These are phyloP conservation scores for Hypoxylon rubiginosum DNA, from an alignment of 2,329 filamentous ascomycete genomes.

Conservation along the genomic window DNA sequence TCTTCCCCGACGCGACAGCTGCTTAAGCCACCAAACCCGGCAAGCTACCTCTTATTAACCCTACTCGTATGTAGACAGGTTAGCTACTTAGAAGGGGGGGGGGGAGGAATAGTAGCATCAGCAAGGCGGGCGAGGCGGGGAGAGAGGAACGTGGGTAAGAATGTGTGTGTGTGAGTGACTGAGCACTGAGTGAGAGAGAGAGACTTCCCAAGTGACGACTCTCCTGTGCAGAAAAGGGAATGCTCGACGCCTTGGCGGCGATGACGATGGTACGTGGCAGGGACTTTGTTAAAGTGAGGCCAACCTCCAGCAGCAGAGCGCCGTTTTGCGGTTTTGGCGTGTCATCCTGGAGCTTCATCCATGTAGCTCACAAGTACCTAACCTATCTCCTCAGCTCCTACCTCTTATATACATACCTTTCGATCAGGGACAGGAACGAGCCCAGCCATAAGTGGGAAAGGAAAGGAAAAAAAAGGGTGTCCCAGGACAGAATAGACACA, in stretches of 20 bases:
- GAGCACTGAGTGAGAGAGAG: conserved; percentile 10
- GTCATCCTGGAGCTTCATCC: conserved; percentile 31
- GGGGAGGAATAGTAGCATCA: conserved; percentile 22
- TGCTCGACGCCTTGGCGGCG: conserved; percentile 50
- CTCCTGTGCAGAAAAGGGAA: conserved; percentile 49
- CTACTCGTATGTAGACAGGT: conserved; percentile 37
- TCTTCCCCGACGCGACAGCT: conserved; percentile 15
- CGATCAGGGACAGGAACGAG: conserved; percentile 30
- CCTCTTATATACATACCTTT: too few relatives aligned
- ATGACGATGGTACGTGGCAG: conserved; percentile 45
- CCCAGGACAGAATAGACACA: conserved; percentile 22
- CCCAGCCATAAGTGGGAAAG: conserved; percentile 12
- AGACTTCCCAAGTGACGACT: conserved; percentile 45
- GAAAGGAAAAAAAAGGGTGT: conserved; percentile 3
- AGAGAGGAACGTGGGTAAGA: conserved; percentile 39
- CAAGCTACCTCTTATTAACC: conserved; percentile 27
- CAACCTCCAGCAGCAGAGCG: conserved; percentile 24
- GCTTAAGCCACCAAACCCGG: conserved; percentile 29
- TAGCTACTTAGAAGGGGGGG: conserved; percentile 21
- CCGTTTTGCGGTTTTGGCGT: conserved; percentile 19
- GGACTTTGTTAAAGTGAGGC: conserved; percentile 37
- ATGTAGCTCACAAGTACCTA: conserved; percentile 46
- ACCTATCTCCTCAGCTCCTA: too few relatives aligned
- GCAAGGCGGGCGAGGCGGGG: conserved; percentile 32
- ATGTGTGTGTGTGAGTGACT: too few relatives aligned